Base-by-base conservation (phyloP, 108 stramenopile species). In the Nannochloropsis granulata region DNA sequence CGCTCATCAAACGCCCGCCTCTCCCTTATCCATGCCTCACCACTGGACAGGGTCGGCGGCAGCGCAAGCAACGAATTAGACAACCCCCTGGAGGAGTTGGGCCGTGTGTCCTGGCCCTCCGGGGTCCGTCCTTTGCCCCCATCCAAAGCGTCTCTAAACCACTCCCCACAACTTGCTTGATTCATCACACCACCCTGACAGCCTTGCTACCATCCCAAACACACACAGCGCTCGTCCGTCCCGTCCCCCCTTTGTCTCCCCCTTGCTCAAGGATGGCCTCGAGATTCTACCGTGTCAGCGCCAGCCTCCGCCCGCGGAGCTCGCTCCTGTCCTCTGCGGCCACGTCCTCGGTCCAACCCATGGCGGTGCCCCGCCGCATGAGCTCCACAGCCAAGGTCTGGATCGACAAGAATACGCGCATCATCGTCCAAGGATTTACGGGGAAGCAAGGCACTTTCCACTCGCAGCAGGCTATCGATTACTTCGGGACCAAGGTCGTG, bases 351-450 rank as follows among this genome's bases (percentile, higher is more conserved):
- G 56, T 71, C 56, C n/a, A 16, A n/a, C 21, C n/a, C 11, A 71
- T 71, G 56, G 16, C 56, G 7, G 56, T 71, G 56, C 56, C 56
- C 16, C 56, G 56, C 21, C 56, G 56, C 44, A 87, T 90, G 88
- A 86, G 85, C n/a, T 26, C 89, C 0, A 89, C 86, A 8, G 91
- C 91, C n/a, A 90, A 90, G 78, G 98, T 99, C 19, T 99, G 97
- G 98, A 88, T 99, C 23, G 94, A 99, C 90, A 95, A 96, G 92
- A 91, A 99, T 90, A 99, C 97, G 34, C 90, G 90, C 44, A 97
- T 98, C 42, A 96, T 99, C 84, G 97, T 96, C 83, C 98, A 99
- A 88, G 98, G 98, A 78, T 99, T 99, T 90, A 99, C 98, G 42
- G 98, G 98, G 45, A 98, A 98, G 89, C 82, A 98, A 45, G 92